phyloP scores from a whole-genome alignment of 768 basidiomycete species.

The Suillus clintonianus region DNA sequence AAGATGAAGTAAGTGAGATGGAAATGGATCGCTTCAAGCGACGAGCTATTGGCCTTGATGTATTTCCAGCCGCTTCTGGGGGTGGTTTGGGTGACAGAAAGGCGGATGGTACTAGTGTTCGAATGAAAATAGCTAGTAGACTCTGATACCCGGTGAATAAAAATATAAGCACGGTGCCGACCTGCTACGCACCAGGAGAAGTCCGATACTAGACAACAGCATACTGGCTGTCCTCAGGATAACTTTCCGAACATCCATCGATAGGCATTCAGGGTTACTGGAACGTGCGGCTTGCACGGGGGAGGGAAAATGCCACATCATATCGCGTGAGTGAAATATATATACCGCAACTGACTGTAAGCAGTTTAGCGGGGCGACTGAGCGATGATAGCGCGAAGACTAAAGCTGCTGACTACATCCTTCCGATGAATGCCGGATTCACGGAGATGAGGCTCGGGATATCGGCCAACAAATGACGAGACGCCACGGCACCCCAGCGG shows the following conservation, averaged over 20 bases:
- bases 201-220: not conserved
- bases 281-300: not conserved
- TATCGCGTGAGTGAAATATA: not conserved
- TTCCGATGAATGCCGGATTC: not conserved
- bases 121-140: not conserved
- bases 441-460: not conserved
- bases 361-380: not conserved
- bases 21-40: not conserved
- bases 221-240: not conserved
- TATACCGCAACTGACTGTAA: not conserved
- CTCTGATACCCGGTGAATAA: not conserved
- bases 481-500: not conserved
- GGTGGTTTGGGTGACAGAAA: not conserved
- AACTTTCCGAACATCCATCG: not conserved
- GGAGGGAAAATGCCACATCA: not conserved
- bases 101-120: not conserved
- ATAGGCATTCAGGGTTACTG: not conserved
- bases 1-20: not conserved
- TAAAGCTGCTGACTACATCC: not conserved
- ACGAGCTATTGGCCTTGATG: not conserved
- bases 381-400: not conserved
- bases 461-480: not conserved
- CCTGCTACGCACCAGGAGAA: not conserved
- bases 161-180: not conserved
- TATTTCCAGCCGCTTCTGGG: not conserved